Evolutionary conservation across 768 basidiomycete species (phyloP).

Genomic region (Favolaschia claudopus): DNA sequence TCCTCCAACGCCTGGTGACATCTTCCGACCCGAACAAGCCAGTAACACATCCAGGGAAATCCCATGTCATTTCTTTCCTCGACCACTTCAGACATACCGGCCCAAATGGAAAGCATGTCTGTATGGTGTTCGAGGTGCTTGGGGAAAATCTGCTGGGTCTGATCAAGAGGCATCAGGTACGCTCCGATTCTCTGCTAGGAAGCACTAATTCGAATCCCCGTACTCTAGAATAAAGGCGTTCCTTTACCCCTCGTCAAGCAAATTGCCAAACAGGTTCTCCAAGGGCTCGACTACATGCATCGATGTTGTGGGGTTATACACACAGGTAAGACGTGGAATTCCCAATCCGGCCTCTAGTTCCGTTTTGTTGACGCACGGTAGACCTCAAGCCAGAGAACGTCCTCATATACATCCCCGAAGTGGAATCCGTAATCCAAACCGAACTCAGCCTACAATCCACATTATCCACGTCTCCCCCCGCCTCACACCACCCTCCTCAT

Average conservation of each 20-base stretch:
- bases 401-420: constrained; percentile 95
- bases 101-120: constrained; percentile 96
- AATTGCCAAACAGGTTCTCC: constrained; percentile 94
- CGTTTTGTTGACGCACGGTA: constrained; percentile 33
- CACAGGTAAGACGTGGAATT: constrained; percentile 74
- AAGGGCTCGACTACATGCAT: constrained; percentile 98
- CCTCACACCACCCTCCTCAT: constrained; percentile 15
- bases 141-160: constrained; percentile 96
- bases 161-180: constrained; percentile 90
- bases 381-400: constrained; percentile 99
- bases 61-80: constrained; percentile 97
- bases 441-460: constrained; percentile 61
- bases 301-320: constrained; percentile 96
- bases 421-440: constrained; percentile 88
- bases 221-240: constrained; percentile 81
- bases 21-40: constrained; percentile 44
- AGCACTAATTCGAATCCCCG: background rate
- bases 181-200: background rate
- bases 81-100: constrained; percentile 98
- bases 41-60: constrained; percentile 79
- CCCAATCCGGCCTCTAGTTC: background rate
- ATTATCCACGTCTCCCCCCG: constrained; percentile 38
- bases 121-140: constrained; percentile 99
- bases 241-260: constrained; percentile 94
- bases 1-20: constrained; percentile 93